Conservation (phyloP, 2,329 filamentous ascomycete species). For the Penicillium janthinellum region DNA sequence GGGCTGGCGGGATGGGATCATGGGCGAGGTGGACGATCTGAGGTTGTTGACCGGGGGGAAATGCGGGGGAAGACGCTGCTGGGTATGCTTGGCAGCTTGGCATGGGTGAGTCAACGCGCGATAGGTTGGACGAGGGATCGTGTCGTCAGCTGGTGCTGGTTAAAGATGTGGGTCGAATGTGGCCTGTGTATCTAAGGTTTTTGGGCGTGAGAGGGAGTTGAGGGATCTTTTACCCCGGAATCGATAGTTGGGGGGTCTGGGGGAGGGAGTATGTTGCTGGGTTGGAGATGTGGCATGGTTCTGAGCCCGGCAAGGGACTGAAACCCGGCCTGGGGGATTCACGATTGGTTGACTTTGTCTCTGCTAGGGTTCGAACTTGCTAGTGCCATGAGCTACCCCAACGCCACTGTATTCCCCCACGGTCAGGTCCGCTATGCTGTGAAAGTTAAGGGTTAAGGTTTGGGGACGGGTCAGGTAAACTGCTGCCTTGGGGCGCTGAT, state of each 20-base stretch:
- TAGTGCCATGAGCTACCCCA: neutral
- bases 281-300: neutral
- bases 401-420: neutral
- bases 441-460: neutral
- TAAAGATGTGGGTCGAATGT: too few relatives aligned
- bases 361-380: neutral
- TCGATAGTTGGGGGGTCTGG: too few relatives aligned
- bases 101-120: neutral
- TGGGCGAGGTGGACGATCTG: conserved; percentile 5
- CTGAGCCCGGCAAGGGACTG: neutral
- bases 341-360: neutral
- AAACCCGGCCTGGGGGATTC: too few relatives aligned
- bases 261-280: too few relatives aligned
- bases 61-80: conserved; percentile 2
- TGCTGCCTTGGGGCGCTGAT: neutral
- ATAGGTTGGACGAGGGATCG: neutral
- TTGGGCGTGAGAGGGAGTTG: too few relatives aligned
- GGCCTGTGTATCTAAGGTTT: too few relatives aligned
- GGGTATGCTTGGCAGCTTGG: conserved; percentile 7
- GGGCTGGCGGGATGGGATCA: neutral
- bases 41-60: conserved; percentile 3
- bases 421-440: neutral
- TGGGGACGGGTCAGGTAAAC: neutral
- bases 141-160: neutral
- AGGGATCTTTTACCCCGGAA: too few relatives aligned